Percentiles rank a stretch among this genome's conserved stretches.
These are phyloP conservation scores for Pseudozyma tsukubaensis DNA, from an alignment of 1,284 basidiomycete genomes.

Conservation along the genomic window DNA sequence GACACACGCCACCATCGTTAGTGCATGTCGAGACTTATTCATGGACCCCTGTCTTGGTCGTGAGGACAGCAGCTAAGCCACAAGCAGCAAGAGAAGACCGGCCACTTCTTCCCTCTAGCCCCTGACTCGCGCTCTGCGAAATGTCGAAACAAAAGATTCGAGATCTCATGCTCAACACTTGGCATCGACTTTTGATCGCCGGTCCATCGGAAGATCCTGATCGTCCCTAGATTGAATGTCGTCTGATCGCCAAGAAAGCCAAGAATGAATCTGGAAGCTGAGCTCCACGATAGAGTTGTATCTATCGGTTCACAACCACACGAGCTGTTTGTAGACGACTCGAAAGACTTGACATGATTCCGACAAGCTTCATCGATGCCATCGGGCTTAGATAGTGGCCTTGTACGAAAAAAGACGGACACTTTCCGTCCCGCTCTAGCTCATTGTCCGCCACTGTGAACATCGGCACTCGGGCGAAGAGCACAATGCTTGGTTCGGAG, in stretches of 20 bases:
- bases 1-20: background rate
- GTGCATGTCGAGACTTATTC: background rate
- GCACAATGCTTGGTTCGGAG: too few species aligned
- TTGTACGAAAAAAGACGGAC: too few species aligned
- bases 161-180: background rate
- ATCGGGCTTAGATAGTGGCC: too few species aligned
- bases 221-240: background rate
- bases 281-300: too few species aligned
- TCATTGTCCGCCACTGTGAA: too few species aligned
- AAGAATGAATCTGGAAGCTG: too few species aligned
- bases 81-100: background rate
- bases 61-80: background rate
- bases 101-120: background rate
- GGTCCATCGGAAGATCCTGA: background rate
- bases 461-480: too few species aligned
- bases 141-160: background rate
- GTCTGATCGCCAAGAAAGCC: background rate
- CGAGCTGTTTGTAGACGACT: too few species aligned
- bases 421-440: too few species aligned
- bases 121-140: slow-evolving; percentile 2
- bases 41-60: slow-evolving; percentile 17
- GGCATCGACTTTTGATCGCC: background rate
- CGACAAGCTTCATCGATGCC: too few species aligned
- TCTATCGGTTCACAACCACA: too few species aligned
- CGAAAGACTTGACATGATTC: too few species aligned